Percentiles rank a stretch among this genome's conserved stretches.
These are phyloP conservation scores for Fusarium tanahbumbuense DNA, from an alignment of 2,329 filamentous ascomycete genomes.

Conservation along the genomic window DNA sequence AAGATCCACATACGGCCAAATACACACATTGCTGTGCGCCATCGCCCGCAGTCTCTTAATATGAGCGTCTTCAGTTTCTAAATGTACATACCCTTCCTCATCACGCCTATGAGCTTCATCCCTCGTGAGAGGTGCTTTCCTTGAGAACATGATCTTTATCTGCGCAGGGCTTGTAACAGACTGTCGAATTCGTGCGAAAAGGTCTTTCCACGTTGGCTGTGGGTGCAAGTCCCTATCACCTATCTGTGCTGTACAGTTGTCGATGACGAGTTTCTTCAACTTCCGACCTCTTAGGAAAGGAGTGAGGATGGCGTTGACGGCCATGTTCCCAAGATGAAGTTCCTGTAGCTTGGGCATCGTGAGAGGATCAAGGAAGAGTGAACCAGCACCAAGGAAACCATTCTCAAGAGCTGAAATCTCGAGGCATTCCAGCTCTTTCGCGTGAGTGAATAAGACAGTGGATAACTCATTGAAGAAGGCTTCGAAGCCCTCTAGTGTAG, in stretches of 20 bases:
- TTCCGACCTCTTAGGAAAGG: neutral
- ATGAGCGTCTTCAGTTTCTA: neutral
- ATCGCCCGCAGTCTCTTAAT: neutral
- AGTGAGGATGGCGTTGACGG: neutral
- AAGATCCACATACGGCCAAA: conserved; percentile 12
- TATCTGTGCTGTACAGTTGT: neutral
- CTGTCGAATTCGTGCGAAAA: neutral
- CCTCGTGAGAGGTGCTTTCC: neutral
- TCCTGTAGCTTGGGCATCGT: neutral
- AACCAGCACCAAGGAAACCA: neutral
- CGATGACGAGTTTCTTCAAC: neutral
- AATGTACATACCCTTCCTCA: neutral
- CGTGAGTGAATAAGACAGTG: neutral
- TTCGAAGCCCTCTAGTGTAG: conserved; percentile 5
- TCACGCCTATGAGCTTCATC: neutral
- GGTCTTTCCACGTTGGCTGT: neutral
- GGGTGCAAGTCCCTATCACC: fast-evolving
- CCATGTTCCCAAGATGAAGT: conserved; percentile 6
- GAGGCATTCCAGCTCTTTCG: neutral
- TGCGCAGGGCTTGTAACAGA: neutral
- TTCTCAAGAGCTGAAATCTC: neutral
- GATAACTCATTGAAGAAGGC: conserved; percentile 10
- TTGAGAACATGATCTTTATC: neutral
- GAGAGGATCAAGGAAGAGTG: neutral
- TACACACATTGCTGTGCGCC: neutral